Conservation (phyloP, 2,329 filamentous ascomycete genomes). For the Ceratocystis smalleyi region DNA sequence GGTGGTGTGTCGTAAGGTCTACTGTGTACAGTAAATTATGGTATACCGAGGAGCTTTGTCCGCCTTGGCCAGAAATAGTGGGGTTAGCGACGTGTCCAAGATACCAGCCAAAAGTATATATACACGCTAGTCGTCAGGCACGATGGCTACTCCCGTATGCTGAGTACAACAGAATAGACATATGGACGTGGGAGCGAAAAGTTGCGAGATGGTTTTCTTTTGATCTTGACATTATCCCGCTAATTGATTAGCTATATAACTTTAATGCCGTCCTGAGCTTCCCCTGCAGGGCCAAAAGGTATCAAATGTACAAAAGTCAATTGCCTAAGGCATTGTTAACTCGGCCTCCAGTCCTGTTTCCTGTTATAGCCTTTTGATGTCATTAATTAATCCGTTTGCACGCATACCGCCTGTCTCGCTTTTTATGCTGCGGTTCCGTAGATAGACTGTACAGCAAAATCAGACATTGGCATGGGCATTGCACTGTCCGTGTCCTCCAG, state of each 20-base stretch:
- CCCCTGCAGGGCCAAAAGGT: not conserved
- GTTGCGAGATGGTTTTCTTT: not conserved
- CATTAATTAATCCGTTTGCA: not conserved
- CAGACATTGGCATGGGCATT: slow-evolving; percentile 28
- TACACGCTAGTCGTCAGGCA: not conserved
- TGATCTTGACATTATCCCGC: too few relatives aligned
- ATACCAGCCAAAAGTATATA: slow-evolving; percentile 4
- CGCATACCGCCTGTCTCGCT: not conserved
- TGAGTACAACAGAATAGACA: too few relatives aligned
- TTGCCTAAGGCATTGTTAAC: not conserved
- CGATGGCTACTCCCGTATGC: not conserved
- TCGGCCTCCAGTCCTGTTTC: not conserved
- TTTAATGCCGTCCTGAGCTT: too few relatives aligned
- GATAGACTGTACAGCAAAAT: slow-evolving; percentile 12
- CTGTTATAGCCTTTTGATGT: not conserved
- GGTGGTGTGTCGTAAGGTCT: not conserved
- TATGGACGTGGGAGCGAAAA: not conserved
- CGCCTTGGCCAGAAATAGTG: slow-evolving; percentile 9
- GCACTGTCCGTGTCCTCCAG: slow-evolving; percentile 48
- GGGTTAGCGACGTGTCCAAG: slow-evolving; percentile 15
- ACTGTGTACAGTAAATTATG: too few relatives aligned
- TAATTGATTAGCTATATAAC: too few relatives aligned
- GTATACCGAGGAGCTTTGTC: not conserved
- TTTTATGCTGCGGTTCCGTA: slow-evolving; percentile 1
- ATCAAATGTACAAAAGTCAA: not conserved